Conservation (phyloP, 208 protist species). For the Lotmaria passim region DNA sequence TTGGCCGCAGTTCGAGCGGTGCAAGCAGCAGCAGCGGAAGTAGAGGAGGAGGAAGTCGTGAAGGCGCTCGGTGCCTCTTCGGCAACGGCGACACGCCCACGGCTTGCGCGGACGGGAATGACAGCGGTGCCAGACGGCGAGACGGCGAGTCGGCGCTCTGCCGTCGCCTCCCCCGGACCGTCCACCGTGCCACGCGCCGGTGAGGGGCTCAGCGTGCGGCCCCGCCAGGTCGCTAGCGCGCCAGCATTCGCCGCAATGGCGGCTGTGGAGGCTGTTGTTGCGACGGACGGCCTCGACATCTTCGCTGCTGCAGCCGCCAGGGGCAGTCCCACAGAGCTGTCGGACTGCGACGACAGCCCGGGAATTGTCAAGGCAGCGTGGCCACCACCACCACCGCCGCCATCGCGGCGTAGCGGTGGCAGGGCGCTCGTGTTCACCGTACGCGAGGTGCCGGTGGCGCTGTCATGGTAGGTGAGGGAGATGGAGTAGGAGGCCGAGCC, state of each 20-base stretch:
- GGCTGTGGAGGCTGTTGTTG: background rate
- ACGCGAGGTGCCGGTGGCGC: conserved; percentile 41
- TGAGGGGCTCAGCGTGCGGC: conserved; percentile 4
- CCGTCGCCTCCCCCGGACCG: background rate
- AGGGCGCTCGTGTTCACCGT: conserved; percentile 59
- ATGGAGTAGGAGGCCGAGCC: conserved; percentile 50
- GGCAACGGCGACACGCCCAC: background rate
- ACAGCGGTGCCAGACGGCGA: background rate
- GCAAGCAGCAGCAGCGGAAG: background rate
- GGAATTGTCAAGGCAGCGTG: conserved; percentile 11
- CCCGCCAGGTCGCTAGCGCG: too few species aligned
- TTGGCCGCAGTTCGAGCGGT: background rate
- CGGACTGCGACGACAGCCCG: conserved; percentile 10
- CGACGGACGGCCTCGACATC: background rate
- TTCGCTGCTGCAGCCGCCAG: conserved; percentile 3
- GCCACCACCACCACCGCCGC: background rate
- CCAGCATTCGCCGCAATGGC: background rate
- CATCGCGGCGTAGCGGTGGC: conserved; percentile 39
- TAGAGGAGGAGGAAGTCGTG: background rate
- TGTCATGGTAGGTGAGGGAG: conserved; percentile 73
- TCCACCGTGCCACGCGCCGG: background rate
- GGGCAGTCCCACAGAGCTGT: background rate
- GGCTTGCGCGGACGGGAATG: background rate
- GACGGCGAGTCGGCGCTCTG: background rate
- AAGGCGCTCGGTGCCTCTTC: background rate